Conservation (phyloP, 805 yeast species). For the Candida hispaniensis region DNA sequence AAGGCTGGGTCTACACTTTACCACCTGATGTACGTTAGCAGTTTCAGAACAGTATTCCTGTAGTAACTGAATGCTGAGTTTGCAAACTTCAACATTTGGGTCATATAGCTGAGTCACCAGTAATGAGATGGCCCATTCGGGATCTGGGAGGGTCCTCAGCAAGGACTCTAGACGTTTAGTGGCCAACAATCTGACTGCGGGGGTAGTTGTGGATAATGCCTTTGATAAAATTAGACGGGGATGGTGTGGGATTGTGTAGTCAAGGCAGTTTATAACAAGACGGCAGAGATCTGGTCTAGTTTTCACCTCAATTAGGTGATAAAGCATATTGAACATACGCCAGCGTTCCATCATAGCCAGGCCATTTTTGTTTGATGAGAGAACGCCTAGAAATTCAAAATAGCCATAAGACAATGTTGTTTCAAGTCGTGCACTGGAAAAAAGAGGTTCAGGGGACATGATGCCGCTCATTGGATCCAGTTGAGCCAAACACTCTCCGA, state of each 20-base stretch:
- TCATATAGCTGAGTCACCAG: conserved; percentile 65
- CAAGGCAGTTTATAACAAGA: conserved; percentile 50
- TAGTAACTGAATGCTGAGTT: conserved; percentile 44
- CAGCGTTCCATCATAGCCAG: conserved; percentile 61
- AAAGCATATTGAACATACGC: conserved; percentile 74
- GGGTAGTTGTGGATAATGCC: conserved; percentile 47
- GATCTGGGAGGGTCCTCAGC: conserved; percentile 18
- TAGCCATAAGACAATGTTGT: conserved; percentile 66
- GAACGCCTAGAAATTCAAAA: conserved; percentile 62
- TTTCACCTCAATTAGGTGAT: conserved; percentile 51
- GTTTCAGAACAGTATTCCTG: conserved; percentile 42
- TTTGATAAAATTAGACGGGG: conserved; percentile 56
- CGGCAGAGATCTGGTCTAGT: conserved; percentile 47
- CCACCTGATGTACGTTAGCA: conserved; percentile 40
- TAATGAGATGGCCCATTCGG: conserved; percentile 40
- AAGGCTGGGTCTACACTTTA: conserved; percentile 46
- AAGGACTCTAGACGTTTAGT: conserved; percentile 42
- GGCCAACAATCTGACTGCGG: conserved; percentile 43
- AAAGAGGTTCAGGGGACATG: conserved; percentile 59
- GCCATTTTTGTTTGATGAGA: conserved; percentile 54
- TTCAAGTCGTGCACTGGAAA: conserved; percentile 48
- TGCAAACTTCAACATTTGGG: conserved; percentile 43
- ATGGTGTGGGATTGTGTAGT: conserved; percentile 51
- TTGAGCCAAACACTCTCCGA: conserved; percentile 82
- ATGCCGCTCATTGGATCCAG: conserved; percentile 72